Percentiles rank a stretch among this genome's conserved stretches.
phyloP scores from a whole-genome alignment of 768 basidiomycete genomes.

The Neoboletus subvelutipes region DNA sequence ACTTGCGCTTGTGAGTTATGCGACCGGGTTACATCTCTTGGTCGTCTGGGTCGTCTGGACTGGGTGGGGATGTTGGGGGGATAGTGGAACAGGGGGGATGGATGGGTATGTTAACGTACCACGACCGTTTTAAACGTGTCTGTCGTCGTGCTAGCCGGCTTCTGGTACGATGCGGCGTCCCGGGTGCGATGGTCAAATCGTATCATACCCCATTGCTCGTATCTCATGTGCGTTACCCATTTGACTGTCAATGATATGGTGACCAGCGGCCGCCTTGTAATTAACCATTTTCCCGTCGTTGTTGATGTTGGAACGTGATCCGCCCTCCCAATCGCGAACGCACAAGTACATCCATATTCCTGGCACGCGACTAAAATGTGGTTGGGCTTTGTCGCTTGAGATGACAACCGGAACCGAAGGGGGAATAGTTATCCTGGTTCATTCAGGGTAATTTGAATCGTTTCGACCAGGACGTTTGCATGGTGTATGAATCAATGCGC shows the following conservation, averaged over 20 bases:
- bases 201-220: background rate
- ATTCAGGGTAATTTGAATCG: no score
- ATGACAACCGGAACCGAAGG: no score
- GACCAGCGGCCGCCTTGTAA: background rate
- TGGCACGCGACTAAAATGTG: no score
- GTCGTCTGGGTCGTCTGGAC: slow-evolving; percentile 65
- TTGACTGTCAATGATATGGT: background rate
- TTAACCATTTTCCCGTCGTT: background rate
- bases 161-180: background rate
- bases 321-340: no score
- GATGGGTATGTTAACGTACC: slow-evolving; percentile 1
- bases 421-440: no score
- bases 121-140: no score
- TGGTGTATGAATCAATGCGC: no score
- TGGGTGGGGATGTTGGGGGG: slow-evolving; percentile 63
- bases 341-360: no score
- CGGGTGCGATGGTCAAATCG: no score
- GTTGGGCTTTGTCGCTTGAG: no score
- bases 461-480: no score
- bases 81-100: slow-evolving; percentile 33
- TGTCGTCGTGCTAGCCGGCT: background rate
- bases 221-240: background rate
- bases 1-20: slow-evolving; percentile 86
- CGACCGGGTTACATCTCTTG: slow-evolving; percentile 74
- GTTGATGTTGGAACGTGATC: background rate